Evolutionary conservation across 257 asterid species (phyloP).

Genomic region (Gentiana dahurica): DNA sequence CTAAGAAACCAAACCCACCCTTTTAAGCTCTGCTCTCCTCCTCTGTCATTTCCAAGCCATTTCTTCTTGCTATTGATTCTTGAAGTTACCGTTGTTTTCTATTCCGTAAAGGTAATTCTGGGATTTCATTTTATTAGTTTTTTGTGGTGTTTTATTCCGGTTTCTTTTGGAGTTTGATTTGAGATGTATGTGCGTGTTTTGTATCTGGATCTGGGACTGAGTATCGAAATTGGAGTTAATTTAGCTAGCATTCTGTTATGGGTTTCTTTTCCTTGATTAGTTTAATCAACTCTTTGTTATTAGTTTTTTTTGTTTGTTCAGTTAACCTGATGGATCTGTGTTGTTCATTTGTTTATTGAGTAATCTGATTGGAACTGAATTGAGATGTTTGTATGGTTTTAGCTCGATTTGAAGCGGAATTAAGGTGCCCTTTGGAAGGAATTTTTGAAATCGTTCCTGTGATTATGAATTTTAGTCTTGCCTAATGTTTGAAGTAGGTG

Average conservation of each 20-base stretch:
- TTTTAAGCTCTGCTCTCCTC: background rate
- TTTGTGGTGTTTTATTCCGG: too few relatives aligned
- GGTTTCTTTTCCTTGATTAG: too few relatives aligned
- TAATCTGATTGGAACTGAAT: background rate
- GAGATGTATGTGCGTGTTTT: too few relatives aligned
- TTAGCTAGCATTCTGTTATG: background rate
- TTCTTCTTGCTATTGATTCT: background rate
- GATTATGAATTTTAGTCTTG: background rate
- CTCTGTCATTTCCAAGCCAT: too few relatives aligned
- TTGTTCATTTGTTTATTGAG: background rate
- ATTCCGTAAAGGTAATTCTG: conserved; percentile 10
- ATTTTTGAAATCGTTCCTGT: background rate
- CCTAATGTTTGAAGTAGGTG: background rate
- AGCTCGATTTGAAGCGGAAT: background rate
- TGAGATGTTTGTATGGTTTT: background rate
- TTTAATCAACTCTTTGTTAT: too few relatives aligned
- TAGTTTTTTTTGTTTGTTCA: too few relatives aligned
- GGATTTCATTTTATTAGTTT: background rate
- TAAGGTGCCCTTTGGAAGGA: background rate
- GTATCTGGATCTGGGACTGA: too few relatives aligned
- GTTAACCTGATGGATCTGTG: too few relatives aligned
- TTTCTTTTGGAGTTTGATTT: too few relatives aligned
- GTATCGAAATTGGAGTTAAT: background rate
- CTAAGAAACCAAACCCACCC: conserved; percentile 6
- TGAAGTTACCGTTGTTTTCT: background rate